These are phyloP conservation scores for Rhizophora apiculata DNA, from an alignment of 345 rosid species.

Conservation along the genomic window DNA sequence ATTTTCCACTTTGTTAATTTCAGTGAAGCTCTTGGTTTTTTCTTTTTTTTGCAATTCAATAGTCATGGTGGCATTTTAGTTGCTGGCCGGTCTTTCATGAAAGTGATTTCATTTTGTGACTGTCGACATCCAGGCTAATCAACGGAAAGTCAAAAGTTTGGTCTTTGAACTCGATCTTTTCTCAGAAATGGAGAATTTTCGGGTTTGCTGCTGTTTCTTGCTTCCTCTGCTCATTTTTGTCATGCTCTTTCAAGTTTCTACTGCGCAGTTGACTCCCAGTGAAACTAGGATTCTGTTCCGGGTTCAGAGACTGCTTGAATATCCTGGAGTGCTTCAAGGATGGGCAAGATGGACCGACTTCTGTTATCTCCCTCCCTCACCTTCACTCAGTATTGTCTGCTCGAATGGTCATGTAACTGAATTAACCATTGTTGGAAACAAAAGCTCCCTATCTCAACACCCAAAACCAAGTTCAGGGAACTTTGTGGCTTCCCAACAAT, in stretches of 20 bases:
- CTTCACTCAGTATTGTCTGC: conserved; percentile 60
- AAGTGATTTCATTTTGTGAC: background rate
- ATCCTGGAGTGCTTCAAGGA: conserved; percentile 61
- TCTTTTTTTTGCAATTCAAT: background rate
- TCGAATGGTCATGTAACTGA: conserved; percentile 47
- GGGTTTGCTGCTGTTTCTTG: conserved; percentile 20
- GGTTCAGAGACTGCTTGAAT: conserved; percentile 60
- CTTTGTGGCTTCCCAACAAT: conserved; percentile 26
- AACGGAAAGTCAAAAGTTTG: background rate
- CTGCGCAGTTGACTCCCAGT: conserved; percentile 45
- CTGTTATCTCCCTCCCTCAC: conserved; percentile 60
- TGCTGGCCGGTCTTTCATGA: background rate
- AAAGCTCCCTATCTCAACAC: conserved; percentile 32
- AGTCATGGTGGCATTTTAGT: no score
- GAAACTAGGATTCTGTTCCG: conserved; percentile 57
- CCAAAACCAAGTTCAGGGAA: conserved; percentile 17
- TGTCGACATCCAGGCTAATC: background rate
- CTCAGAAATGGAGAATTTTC: conserved; percentile 27
- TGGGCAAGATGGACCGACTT: conserved; percentile 78
- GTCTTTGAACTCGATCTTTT: background rate
- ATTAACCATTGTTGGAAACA: conserved; percentile 62
- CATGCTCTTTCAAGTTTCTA: conserved; percentile 34
- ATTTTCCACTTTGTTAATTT: background rate
- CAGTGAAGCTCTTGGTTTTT: background rate
- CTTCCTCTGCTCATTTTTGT: conserved; percentile 22